A percentile compares a stretch with the other conserved stretches of the same genome.
These are phyloP conservation scores for Piper longum DNA, from an alignment of 164 flowering plant species.

Conservation along the genomic window DNA sequence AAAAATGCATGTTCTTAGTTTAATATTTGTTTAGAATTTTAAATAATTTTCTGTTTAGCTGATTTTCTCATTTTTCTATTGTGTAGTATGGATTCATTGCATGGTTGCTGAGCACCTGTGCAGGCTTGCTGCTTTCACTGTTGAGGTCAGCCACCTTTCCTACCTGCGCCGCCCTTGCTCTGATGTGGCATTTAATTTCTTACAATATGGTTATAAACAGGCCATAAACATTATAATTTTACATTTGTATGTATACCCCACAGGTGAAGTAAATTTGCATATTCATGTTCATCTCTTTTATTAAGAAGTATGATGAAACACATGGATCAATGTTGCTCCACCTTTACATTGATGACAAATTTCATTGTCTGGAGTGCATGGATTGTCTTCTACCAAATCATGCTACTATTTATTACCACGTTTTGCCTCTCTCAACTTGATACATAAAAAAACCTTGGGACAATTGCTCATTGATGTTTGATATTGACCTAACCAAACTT, in stretches of 20 bases:
- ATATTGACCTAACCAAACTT: no score
- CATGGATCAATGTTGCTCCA: no score
- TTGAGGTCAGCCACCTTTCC: slow-evolving; percentile 43
- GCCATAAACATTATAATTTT: no score
- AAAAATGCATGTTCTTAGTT: no score
- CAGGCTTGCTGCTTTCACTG: slow-evolving; percentile 86
- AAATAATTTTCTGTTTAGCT: background rate
- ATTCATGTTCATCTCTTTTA: no score
- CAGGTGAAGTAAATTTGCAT: no score
- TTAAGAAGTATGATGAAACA: no score
- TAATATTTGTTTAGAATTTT: no score
- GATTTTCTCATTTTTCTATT: slow-evolving; percentile 3
- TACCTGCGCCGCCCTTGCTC: background rate
- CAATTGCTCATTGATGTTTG: no score
- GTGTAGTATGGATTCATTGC: slow-evolving; percentile 90
- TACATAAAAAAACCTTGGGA: no score
- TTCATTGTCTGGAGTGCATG: no score
- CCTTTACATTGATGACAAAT: no score
- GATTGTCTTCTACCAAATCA: background rate
- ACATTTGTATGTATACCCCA: background rate
- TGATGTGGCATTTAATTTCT: background rate
- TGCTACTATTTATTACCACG: background rate
- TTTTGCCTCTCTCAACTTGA: background rate
- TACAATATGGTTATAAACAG: background rate
- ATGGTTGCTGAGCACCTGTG: slow-evolving; percentile 87